A percentile compares a stretch with the other conserved stretches of the same genome.
phyloP scores from a whole-genome alignment of 2,329 filamentous ascomycete genomes.

The Celoporthe dispersa region DNA sequence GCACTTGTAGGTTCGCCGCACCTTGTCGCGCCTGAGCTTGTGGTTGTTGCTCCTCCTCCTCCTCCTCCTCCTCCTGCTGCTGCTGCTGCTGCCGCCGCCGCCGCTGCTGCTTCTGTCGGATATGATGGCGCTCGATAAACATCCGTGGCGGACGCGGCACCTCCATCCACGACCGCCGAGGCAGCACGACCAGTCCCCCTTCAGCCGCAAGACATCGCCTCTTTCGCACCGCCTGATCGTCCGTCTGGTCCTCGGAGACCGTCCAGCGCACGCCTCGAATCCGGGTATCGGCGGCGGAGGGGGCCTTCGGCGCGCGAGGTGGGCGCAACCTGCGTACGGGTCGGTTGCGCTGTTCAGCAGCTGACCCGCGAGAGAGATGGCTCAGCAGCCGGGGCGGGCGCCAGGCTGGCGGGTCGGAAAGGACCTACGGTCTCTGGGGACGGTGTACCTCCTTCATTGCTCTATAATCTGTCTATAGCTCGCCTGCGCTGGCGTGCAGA shows the following conservation, averaged over 20 bases:
- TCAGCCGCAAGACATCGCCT: neutral
- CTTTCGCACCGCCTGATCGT: neutral
- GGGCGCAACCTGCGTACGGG: too few relatives aligned
- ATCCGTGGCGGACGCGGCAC: too few relatives aligned
- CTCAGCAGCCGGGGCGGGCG: too few relatives aligned
- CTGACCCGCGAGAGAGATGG: too few relatives aligned
- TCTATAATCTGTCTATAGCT: neutral
- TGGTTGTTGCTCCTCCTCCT: constrained; percentile 22
- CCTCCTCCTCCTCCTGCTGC: constrained; percentile 36
- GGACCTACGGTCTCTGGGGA: neutral
- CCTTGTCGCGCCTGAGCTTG: constrained; percentile 49
- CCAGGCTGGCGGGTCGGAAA: too few relatives aligned
- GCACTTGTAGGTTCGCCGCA: constrained; percentile 57
- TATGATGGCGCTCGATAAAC: neutral
- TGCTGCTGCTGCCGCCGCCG: constrained; percentile 43
- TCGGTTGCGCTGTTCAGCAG: too few relatives aligned
- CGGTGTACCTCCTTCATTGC: neutral
- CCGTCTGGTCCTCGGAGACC: constrained; percentile 3
- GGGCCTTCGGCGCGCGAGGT: neutral
- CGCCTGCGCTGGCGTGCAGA: neutral
- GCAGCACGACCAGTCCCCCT: neutral
- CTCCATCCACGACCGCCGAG: neutral
- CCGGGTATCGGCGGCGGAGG: neutral
- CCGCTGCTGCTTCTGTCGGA: constrained; percentile 34
- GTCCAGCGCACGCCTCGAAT: neutral